Evolutionary conservation across 306 rosid genomes (phyloP).

Genomic region (Notholithocarpus densiflorus): DNA sequence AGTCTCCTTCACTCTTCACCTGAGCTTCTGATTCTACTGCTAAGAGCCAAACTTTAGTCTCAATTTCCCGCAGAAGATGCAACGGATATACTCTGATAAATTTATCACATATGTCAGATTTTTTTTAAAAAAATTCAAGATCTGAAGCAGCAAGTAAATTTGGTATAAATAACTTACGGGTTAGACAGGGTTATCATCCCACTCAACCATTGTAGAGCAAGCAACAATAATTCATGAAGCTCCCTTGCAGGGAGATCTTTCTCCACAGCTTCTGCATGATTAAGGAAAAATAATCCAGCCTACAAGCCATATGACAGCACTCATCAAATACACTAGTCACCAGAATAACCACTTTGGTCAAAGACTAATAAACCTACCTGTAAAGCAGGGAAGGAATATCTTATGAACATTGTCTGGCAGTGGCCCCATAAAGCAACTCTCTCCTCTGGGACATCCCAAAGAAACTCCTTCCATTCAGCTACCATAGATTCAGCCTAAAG

Average conservation of each 20-base stretch:
- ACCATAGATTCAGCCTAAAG: constrained; percentile 97
- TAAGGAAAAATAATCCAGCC: constrained; percentile 97
- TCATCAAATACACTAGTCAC: constrained; percentile 19
- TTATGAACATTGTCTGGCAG: constrained; percentile 84
- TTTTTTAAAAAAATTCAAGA: constrained; percentile 12
- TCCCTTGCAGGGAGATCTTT: constrained; percentile 95
- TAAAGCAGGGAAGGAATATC: constrained; percentile 90
- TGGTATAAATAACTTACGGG: constrained; percentile 56
- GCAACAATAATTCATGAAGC: constrained; percentile 87
- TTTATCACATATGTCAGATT: constrained; percentile 30
- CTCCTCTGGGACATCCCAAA: constrained; percentile 99
- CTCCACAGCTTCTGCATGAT: constrained; percentile 95
- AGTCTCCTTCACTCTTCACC: constrained; percentile 81
- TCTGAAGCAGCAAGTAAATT: constrained; percentile 13
- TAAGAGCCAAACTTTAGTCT: constrained; percentile 95
- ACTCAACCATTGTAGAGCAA: constrained; percentile 94
- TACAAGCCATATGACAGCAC: constrained; percentile 36
- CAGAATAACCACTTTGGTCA: constrained; percentile 19
- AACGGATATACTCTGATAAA: constrained; percentile 73
- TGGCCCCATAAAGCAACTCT: constrained; percentile 92
- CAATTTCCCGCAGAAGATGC: constrained; percentile 93
- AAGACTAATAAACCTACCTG: constrained; percentile 52
- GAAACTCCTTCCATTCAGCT: constrained; percentile 95
- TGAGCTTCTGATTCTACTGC: constrained; percentile 94
- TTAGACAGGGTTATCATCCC: constrained; percentile 82